Evolutionary conservation across 441 rosid species (phyloP), one percentile per base, ranked within the genome.

Genomic region (Eutrema salsugineum): DNA sequence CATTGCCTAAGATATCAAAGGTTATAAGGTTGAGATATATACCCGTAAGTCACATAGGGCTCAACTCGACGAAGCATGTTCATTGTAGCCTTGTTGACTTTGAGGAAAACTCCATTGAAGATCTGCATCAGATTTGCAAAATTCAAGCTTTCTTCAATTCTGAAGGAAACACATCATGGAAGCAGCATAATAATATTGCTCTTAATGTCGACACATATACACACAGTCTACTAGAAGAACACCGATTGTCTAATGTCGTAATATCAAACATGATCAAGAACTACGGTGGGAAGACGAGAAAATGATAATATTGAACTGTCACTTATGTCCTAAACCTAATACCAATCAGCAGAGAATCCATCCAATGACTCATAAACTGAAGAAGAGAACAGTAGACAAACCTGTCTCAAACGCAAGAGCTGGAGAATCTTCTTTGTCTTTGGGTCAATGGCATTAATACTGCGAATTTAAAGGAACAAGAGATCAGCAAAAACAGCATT

Each of bases 1-100:
- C 51, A 43, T 9, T 9, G 15, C 7, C 9, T 0, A 5, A 46
- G 53, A 49, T 4, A 8, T 3, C 2, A 20, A 22, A 43, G 24
- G 10, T 38, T 7, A 5, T 7, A 5, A 12, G 36, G 28, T 32
- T 12, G 4, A 48, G 22, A 30, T 6, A 20, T 1, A 32, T 83
- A 92, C 97, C 97, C 96, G 38, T 80, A 92, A 4, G 97, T 90
- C 56, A 92, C 96, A 81, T 85, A 90, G 4, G 96, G 96, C 68
- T 90, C 96, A 78, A 92, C 91, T 71, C 91, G 84, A 66, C 81
- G 97, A 66, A 93, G 90, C 98, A 93, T 87, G 77, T 88, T 92
- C 83, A 92, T 47, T 11, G 97, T 90, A 14, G 97, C 94, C 58
- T 87, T 87, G 86, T 86, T 93, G 14, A 93, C 98, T 77, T 93